Conservation (phyloP, 805 yeast species). For the Naumovozyma dairenensis region DNA sequence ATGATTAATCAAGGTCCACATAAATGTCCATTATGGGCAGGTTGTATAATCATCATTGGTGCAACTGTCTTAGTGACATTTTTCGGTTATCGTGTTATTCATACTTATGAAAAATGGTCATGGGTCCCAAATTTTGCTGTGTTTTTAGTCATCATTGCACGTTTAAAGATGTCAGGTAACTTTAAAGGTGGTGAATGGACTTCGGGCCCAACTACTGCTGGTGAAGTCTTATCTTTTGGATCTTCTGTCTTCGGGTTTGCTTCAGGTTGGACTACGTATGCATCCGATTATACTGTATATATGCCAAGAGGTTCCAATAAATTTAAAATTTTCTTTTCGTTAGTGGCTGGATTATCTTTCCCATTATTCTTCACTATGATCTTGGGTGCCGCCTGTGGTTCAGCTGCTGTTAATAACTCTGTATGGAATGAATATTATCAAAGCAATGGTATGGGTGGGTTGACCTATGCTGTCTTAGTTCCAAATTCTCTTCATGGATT, state of each 20-base stretch:
- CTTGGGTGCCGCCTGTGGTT: constrained; percentile 79
- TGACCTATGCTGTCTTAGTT: constrained; percentile 69
- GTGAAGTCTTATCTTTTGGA: constrained; percentile 69
- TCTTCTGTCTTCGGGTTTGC: constrained; percentile 80
- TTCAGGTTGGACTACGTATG: constrained; percentile 89
- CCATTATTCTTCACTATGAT: constrained; percentile 68
- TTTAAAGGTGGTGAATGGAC: constrained; percentile 45
- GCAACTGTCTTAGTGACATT: constrained; percentile 65
- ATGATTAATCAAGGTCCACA: constrained; percentile 52
- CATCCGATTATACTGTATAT: constrained; percentile 86
- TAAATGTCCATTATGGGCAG: constrained; percentile 81
- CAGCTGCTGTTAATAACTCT: constrained; percentile 44
- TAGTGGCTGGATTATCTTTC: constrained; percentile 50
- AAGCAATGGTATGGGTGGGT: constrained; percentile 63
- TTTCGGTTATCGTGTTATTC: constrained; percentile 79
- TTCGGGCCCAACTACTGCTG: constrained; percentile 63
- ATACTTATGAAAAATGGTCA: constrained; percentile 70
- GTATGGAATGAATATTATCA: constrained; percentile 43
- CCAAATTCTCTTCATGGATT: constrained; percentile 76
- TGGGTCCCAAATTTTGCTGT: constrained; percentile 77
- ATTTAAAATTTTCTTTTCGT: constrained; percentile 50
- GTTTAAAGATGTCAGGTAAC: constrained; percentile 57
- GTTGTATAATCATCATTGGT: constrained; percentile 61
- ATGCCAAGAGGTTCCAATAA: constrained; percentile 59
- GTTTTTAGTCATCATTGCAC: constrained; percentile 69